Evolutionary conservation across 768 basidiomycete genomes (phyloP), one percentile per base, ranked within the genome.

Genomic region (Neoboletus brunneissimus): DNA sequence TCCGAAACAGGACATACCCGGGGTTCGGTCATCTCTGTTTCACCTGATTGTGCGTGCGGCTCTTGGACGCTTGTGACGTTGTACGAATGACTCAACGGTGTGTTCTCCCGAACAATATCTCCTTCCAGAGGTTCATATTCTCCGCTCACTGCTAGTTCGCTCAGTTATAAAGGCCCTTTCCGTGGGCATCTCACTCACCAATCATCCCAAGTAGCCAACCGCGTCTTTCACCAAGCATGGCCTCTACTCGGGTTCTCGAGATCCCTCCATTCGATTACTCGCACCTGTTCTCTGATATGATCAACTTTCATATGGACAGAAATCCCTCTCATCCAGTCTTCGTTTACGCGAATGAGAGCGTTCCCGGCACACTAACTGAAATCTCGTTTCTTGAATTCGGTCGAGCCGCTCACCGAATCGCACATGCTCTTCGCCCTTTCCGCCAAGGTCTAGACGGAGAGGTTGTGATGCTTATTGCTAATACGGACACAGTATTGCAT

Each of bases 351-450:
- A 45, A 65, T 48, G 54, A 67, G 46, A 25, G 37, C n/a, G 15
- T 9, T 59, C 40, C 61, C 0, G 43, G 53, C 20, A 43, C 48
- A 2, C 37, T 51, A 47, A 69, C 56, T 16, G 61, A 65, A 37
- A 60, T 72, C n/a, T 60, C 64, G 5, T 58, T 63, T 29, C 58
- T 63, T 37, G 72, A 72, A 48, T 72, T 72, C 42, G 62, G 64
- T 46, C 61, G 63, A 22, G 69, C 71, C 5, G 48, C 62, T 50
- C 72, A 72, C 42, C 63, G 72, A 27, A 69, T 74, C 8, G 79
- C 80, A 0, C 77, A 79, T 56, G 55, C 58, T 22, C 56, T 81
- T 40, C 70, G 75, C 6, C 77, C 77, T 15, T 62, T 58, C 7
- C 71, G 73, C 8, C 29, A 49, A 46, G 66, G 62, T 29, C 16